Conservation (phyloP, 2,329 filamentous ascomycete genomes). For the Sarocladium oryzae region DNA sequence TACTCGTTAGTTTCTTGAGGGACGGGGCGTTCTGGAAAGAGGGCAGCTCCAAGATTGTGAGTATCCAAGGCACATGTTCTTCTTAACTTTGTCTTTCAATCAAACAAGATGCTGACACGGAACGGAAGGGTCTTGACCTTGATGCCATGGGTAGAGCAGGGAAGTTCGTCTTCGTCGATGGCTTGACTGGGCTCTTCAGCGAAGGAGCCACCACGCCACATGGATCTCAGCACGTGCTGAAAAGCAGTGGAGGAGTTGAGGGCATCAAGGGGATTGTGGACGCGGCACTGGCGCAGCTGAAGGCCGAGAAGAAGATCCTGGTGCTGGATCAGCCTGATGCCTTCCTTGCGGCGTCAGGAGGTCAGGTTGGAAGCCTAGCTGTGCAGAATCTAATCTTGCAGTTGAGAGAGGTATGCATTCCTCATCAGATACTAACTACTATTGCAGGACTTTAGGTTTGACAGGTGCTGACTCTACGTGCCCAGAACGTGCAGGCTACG, state of each 20-base stretch:
- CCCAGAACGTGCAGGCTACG: slow-evolving; percentile 55
- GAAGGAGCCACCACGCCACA: slow-evolving; percentile 7
- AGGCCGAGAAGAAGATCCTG: slow-evolving; percentile 40
- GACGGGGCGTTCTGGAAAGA: slow-evolving; percentile 74
- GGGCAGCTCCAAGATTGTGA: slow-evolving; percentile 60
- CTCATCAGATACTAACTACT: too few relatives aligned
- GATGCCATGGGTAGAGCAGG: slow-evolving; percentile 49
- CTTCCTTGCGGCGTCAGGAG: slow-evolving; percentile 52
- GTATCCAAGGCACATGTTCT: too few relatives aligned
- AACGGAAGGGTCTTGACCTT: slow-evolving; percentile 63
- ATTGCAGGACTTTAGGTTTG: too few relatives aligned
- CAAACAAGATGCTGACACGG: neutral
- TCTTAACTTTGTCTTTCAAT: too few relatives aligned
- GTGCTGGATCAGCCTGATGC: slow-evolving; percentile 62
- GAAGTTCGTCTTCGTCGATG: slow-evolving; percentile 69
- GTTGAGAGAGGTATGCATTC: slow-evolving; percentile 54
- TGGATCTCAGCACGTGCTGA: slow-evolving; percentile 17
- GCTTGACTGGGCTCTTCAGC: slow-evolving; percentile 53
- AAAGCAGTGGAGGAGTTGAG: slow-evolving; percentile 21
- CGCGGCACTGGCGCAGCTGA: slow-evolving; percentile 28
- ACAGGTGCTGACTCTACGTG: neutral
- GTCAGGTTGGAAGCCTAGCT: slow-evolving; percentile 35
- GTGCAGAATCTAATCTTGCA: slow-evolving; percentile 51
- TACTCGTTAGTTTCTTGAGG: slow-evolving; percentile 78
- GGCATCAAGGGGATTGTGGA: slow-evolving; percentile 34